phyloP scores from a whole-genome alignment of 108 stramenopile genomes.

The Skeletonema menzelii region DNA sequence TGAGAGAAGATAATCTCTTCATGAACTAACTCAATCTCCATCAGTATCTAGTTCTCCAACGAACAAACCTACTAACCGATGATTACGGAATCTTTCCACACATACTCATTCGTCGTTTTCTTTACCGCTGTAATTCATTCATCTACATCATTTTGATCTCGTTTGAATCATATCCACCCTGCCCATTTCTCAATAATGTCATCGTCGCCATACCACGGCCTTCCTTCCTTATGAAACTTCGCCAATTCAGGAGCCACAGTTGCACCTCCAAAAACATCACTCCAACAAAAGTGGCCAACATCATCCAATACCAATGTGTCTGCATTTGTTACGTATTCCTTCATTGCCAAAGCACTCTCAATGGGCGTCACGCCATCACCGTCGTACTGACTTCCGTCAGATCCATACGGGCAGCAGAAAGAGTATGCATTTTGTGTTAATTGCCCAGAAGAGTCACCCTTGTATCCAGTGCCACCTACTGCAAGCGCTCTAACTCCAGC shows the following conservation, averaged over 20 bases:
- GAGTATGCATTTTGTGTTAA: conserved; percentile 61
- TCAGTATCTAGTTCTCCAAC: too few relatives aligned
- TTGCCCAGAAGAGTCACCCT: conserved; percentile 57
- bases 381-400: conserved; percentile 61
- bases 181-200: conserved; percentile 65
- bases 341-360: conserved; percentile 49
- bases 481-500: conserved; percentile 50
- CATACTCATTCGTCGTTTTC: too few relatives aligned
- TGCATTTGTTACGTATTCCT: conserved; percentile 37
- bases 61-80: too few relatives aligned
- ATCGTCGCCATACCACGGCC: conserved; percentile 69
- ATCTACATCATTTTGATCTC: neutral
- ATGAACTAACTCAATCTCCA: neutral
- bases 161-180: conserved; percentile 34
- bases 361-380: conserved; percentile 82
- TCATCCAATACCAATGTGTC: conserved; percentile 51
- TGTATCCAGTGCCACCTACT: conserved; percentile 65
- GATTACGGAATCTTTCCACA: too few relatives aligned
- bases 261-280: conserved; percentile 62
- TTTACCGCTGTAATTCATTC: neutral
- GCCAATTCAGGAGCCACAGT: conserved; percentile 61
- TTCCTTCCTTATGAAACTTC: conserved; percentile 46
- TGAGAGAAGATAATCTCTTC: too few relatives aligned
- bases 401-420: conserved; percentile 58
- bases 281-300: conserved; percentile 63